Conservation (phyloP, 495 filamentous ascomycete species). For the Hyaloscypha variabilis region DNA sequence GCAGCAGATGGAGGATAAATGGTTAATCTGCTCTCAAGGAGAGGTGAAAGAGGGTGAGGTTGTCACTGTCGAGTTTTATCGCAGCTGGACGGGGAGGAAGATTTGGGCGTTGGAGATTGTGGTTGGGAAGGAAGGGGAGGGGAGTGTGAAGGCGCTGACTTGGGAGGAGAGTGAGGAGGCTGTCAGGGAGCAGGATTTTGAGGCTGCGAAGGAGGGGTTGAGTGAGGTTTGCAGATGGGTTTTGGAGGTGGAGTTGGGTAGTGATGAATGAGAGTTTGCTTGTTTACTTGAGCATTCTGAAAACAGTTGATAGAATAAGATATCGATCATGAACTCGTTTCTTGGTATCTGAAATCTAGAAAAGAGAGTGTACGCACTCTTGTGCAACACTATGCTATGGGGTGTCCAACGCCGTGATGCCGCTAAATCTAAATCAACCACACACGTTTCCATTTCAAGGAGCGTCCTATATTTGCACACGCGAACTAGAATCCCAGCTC, state of each 20-base stretch:
- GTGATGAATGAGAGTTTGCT: neutral
- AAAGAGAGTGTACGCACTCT: neutral
- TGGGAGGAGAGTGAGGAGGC: neutral
- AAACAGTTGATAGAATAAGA: neutral
- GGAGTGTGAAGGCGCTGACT: neutral
- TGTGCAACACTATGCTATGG: neutral
- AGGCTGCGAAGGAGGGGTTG: neutral
- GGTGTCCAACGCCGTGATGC: neutral
- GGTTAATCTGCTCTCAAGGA: neutral
- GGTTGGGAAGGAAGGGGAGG: slow-evolving; percentile 2
- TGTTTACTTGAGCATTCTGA: neutral
- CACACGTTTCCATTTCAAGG: neutral
- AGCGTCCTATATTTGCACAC: neutral
- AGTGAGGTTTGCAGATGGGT: slow-evolving; percentile 14
- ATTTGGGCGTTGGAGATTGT: neutral
- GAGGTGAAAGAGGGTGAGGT: neutral
- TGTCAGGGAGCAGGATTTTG: neutral
- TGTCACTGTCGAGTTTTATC: neutral
- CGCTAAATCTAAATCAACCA: neutral
- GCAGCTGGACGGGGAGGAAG: neutral
- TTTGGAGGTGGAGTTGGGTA: neutral
- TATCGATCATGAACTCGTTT: neutral
- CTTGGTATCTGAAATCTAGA: neutral
- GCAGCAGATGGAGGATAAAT: neutral
- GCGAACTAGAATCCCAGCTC: neutral